These are phyloP conservation scores for Epichloe scottii DNA, from an alignment of 2,329 filamentous ascomycete genomes.

Conservation along the genomic window DNA sequence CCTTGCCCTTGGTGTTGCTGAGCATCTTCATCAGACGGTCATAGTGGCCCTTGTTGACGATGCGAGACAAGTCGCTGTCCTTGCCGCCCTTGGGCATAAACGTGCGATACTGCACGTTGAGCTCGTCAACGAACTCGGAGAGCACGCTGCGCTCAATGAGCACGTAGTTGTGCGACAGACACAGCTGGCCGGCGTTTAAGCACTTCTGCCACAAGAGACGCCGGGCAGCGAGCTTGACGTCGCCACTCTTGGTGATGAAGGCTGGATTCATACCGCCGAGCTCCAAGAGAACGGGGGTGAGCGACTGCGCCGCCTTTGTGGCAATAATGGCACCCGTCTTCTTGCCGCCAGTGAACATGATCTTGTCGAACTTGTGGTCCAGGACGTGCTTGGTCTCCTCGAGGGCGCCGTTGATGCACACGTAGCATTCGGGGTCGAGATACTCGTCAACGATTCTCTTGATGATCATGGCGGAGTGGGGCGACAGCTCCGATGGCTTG, in stretches of 20 bases:
- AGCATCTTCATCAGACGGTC: constrained; percentile 80
- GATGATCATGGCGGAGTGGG: constrained; percentile 64
- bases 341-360: constrained; percentile 83
- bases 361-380: constrained; percentile 91
- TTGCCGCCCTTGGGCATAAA: constrained; percentile 79
- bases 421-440: constrained; percentile 67
- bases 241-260: constrained; percentile 73
- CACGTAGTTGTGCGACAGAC: constrained; percentile 85
- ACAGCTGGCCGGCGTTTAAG: constrained; percentile 80
- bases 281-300: constrained; percentile 82
- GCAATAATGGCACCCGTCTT: constrained; percentile 75
- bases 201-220: constrained; percentile 83
- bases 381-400: constrained; percentile 72
- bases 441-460: constrained; percentile 63
- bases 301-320: constrained; percentile 75
- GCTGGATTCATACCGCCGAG: constrained; percentile 87
- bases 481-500: constrained; percentile 80
- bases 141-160: constrained; percentile 67
- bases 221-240: constrained; percentile 68
- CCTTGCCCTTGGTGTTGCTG: constrained; percentile 70
- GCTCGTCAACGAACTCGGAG: constrained; percentile 57
- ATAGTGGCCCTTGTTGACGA: constrained; percentile 73
- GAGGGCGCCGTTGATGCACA: constrained; percentile 67
- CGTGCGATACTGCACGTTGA: constrained; percentile 57
- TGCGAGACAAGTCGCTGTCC: constrained; percentile 67